These are phyloP conservation scores for Flaveria robusta DNA, from an alignment of 129 eudicot genomes.

Conservation along the genomic window DNA sequence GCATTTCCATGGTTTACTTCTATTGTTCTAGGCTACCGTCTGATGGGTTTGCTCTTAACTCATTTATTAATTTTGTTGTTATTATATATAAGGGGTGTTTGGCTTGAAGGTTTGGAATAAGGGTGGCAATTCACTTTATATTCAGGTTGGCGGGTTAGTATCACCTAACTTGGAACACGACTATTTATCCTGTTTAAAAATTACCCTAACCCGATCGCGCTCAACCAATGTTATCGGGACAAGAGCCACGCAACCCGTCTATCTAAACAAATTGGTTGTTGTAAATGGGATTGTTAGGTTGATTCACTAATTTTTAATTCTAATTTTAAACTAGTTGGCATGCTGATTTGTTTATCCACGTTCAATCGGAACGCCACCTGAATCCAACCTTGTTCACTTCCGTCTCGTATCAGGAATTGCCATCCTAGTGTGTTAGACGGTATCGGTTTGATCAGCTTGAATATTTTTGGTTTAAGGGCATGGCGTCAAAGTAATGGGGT, in stretches of 20 bases:
- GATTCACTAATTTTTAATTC: not conserved
- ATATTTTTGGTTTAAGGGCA: not conserved
- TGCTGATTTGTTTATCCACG: not conserved
- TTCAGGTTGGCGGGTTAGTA: not conserved
- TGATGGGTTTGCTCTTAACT: conserved; percentile 61
- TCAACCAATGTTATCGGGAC: no score
- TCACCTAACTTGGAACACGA: not conserved
- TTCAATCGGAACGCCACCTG: not conserved
- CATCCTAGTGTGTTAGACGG: no score
- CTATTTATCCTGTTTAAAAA: not conserved
- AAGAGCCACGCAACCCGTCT: not conserved
- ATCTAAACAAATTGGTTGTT: not conserved
- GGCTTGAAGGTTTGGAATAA: not conserved
- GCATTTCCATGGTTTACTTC: conserved; percentile 60
- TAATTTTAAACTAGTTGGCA: not conserved
- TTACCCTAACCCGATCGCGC: no score
- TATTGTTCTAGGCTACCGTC: conserved; percentile 91
- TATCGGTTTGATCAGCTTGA: no score
- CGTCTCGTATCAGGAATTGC: not conserved
- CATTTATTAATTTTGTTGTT: not conserved
- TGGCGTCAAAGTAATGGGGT: not conserved
- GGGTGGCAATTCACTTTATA: not conserved
- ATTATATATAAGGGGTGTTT: not conserved
- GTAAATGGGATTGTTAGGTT: not conserved
- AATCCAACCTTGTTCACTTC: not conserved